Percentiles rank a stretch among this genome's conserved stretches.
These are phyloP conservation scores for Clarireedia homoeocarpa DNA, from an alignment of 2,329 filamentous ascomycete genomes.

Conservation along the genomic window DNA sequence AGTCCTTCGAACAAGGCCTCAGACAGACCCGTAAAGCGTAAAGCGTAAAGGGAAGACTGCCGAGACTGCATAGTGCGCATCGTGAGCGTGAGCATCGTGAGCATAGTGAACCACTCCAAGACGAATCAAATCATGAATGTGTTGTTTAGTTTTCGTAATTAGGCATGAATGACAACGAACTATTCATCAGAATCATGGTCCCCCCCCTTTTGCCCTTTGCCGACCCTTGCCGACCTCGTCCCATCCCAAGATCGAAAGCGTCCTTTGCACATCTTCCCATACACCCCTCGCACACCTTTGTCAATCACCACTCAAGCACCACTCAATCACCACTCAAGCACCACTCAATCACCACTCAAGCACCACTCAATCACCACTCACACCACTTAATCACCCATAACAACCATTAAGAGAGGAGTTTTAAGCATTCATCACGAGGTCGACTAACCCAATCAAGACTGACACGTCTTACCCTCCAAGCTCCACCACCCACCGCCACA, in stretches of 20 bases:
- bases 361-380: too few species aligned
- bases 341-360: too few species aligned
- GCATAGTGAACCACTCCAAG: neutral
- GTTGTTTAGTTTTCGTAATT: slow-evolving; percentile 7
- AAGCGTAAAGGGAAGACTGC: neutral
- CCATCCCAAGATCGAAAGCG: neutral
- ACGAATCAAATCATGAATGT: slow-evolving; percentile 6
- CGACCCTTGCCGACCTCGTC: too few species aligned
- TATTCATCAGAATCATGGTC: neutral
- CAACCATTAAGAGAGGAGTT: slow-evolving; percentile 1
- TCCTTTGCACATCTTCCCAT: neutral
- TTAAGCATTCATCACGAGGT: slow-evolving; percentile 1
- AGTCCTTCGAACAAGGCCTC: neutral
- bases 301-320: too few species aligned
- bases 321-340: too few species aligned
- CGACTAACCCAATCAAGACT: slow-evolving; percentile 3
- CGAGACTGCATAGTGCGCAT: too few species aligned
- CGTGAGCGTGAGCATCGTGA: too few species aligned
- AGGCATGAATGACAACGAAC: slow-evolving; percentile 11
- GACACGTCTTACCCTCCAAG: slow-evolving; percentile 6
- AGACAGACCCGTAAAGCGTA: neutral
- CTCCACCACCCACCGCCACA: slow-evolving; percentile 9
- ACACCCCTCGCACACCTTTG: too few species aligned
- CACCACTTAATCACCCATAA: neutral
- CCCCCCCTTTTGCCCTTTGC: too few species aligned